Conservation (phyloP, 1,284 basidiomycete species). For the Trametes sp. region DNA sequence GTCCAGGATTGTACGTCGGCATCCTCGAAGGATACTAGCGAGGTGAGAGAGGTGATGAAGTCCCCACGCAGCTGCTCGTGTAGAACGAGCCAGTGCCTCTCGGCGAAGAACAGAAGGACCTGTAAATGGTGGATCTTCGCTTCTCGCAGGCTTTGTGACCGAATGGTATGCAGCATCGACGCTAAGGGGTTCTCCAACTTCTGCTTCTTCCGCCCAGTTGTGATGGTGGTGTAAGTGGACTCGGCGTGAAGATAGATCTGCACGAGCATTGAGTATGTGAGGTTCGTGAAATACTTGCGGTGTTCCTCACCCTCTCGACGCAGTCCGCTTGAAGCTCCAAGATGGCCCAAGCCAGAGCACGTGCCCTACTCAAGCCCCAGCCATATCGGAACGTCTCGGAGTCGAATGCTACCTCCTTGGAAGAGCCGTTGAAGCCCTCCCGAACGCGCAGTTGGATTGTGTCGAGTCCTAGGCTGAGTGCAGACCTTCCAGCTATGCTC, state of each 20-base stretch:
- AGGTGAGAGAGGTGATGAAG: slow-evolving; percentile 62
- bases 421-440: slow-evolving; percentile 21
- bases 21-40: slow-evolving; percentile 73
- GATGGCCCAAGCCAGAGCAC: slow-evolving; percentile 83
- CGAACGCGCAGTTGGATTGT: slow-evolving; percentile 62
- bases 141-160: slow-evolving; percentile 39
- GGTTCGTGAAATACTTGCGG: not conserved
- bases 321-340: slow-evolving; percentile 89
- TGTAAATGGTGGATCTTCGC: slow-evolving; percentile 71
- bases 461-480: slow-evolving; percentile 73
- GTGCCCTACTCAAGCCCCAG: slow-evolving; percentile 70
- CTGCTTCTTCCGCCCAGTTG: slow-evolving; percentile 51
- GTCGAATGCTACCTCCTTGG: slow-evolving; percentile 54
- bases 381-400: slow-evolving; percentile 75
- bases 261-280: not conserved
- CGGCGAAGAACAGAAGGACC: slow-evolving; percentile 84
- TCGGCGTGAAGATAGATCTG: slow-evolving; percentile 73
- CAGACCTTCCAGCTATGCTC: slow-evolving; percentile 68
- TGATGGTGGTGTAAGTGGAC: slow-evolving; percentile 52
- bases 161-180: slow-evolving; percentile 62
- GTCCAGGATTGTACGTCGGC: slow-evolving; percentile 79
- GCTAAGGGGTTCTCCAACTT: slow-evolving; percentile 67
- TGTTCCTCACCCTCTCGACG: slow-evolving; percentile 62
- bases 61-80: slow-evolving; percentile 62
- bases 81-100: slow-evolving; percentile 73